Conservation (phyloP, 768 basidiomycete species). For the Tubosaeta sp. region DNA sequence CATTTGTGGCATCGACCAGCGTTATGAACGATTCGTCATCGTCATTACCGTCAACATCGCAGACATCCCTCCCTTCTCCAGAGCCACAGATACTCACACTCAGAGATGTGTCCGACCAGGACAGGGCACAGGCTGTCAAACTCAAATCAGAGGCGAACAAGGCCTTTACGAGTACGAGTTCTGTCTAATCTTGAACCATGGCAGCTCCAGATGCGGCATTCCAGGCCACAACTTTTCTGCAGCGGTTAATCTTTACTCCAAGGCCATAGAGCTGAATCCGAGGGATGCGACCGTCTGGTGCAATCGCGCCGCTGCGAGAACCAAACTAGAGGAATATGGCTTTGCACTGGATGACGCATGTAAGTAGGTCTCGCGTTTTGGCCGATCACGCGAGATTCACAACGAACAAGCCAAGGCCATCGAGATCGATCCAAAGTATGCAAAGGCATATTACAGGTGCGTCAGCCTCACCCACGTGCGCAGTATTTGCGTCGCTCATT, state of each 20-base stretch:
- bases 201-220: not conserved
- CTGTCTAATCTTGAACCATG: not conserved
- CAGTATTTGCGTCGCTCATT: not conserved
- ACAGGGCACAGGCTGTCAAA: conserved; percentile 59
- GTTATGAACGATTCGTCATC: conserved; percentile 23
- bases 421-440: conserved; percentile 81
- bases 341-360: conserved; percentile 87
- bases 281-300: conserved; percentile 88
- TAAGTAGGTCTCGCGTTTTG: conserved; percentile 37
- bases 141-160: conserved; percentile 87
- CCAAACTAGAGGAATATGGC: conserved; percentile 92
- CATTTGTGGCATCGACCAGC: not conserved
- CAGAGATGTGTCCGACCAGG: conserved; percentile 63
- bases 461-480: conserved; percentile 11
- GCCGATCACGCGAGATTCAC: conserved; percentile 15
- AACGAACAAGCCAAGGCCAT: conserved; percentile 68
- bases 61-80: conserved; percentile 58
- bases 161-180: conserved; percentile 62
- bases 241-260: conserved; percentile 76
- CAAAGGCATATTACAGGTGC: conserved; percentile 85
- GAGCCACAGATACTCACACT: conserved; percentile 49
- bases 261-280: conserved; percentile 86
- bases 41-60: conserved; percentile 46
- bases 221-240: conserved; percentile 68
- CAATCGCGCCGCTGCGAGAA: conserved; percentile 88